Base-by-base conservation (phyloP, 441 rosid species). In the Dalechampia spathulata region DNA sequence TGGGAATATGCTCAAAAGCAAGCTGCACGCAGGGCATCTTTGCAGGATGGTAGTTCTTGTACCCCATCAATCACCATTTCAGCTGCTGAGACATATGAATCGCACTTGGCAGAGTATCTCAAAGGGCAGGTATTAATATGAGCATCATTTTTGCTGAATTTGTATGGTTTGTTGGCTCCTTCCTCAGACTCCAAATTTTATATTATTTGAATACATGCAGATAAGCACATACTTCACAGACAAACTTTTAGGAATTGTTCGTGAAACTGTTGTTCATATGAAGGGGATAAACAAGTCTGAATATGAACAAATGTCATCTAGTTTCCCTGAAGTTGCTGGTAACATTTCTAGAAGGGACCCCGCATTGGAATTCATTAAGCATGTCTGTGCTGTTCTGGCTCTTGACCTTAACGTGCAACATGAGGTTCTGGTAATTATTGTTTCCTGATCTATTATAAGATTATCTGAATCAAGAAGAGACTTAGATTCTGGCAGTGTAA, bases 331-430 rank as follows among this genome's bases (percentile, higher is more conserved):
- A 64, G 56, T 49, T 59, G 57, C 68, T 45, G 69, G 66, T 62
- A 76, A 64, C 34, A 38, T 58, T 66, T 54, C 58, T 36, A 78
- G 55, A 60, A 75, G 77, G 56, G 86, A 87, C 77, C 64, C 85
- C 61, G 76, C 97, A 7, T 61, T 93, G 71, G 95, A 93, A 65
- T 83, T 93, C 65, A 78, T 93, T 60, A 92, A 85, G 76, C 78
- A 77, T 64, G 78, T 77, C 45, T 87, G 79, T 66, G 86, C 95
- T 63, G 91, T 83, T 76, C 69, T 93, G 62, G 85, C 82, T 53
- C 96, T 93, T 58, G 99, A 93, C 76, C 81, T 76, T 21, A 77
- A 71, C 55, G 90, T 87, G 72, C 89, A 80, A 69, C 89, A 90
- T 48, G 93, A 90, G 72, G 78, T 93, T 78, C 83, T 83, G 93